These are phyloP conservation scores for Parascedosporium putredinis DNA, from an alignment of 2,329 filamentous ascomycete genomes.

Conservation along the genomic window DNA sequence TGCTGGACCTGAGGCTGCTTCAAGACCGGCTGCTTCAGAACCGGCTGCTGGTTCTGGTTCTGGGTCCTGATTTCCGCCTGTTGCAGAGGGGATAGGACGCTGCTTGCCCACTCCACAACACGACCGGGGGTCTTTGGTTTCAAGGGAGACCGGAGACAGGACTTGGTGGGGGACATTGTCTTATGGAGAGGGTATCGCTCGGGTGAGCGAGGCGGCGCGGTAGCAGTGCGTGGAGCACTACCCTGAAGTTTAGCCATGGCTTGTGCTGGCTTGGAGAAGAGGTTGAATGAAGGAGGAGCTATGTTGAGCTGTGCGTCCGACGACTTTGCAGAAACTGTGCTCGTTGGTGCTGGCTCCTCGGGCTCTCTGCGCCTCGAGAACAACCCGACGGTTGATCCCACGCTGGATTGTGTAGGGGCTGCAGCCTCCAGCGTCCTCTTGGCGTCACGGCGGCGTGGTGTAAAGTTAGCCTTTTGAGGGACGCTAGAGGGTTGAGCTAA, in stretches of 20 bases:
- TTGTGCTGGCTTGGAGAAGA: slow-evolving; percentile 14
- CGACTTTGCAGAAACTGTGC: slow-evolving; percentile 13
- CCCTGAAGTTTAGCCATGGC: background rate
- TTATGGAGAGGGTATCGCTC: slow-evolving; percentile 38
- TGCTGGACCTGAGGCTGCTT: background rate
- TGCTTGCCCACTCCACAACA: slow-evolving; percentile 47
- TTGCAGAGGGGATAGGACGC: slow-evolving; percentile 33
- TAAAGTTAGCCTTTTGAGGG: slow-evolving; percentile 38
- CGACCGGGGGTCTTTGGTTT: slow-evolving; percentile 48
- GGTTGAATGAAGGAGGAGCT: slow-evolving; percentile 27
- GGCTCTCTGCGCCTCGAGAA: slow-evolving; percentile 23
- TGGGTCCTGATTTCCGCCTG: slow-evolving; percentile 20
- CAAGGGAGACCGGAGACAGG: slow-evolving; percentile 43
- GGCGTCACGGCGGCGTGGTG: slow-evolving; percentile 27
- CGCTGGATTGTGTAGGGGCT: slow-evolving; percentile 18
- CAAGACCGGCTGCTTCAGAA: background rate
- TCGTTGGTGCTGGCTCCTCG: background rate
- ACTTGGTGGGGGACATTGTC: slow-evolving; percentile 45
- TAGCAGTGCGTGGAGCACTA: background rate
- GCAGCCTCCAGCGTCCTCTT: slow-evolving; percentile 28
- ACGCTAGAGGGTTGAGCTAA: slow-evolving; percentile 23
- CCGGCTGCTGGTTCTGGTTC: background rate
- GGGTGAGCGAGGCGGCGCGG: background rate
- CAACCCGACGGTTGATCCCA: slow-evolving; percentile 18
- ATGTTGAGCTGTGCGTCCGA: slow-evolving; percentile 17